Evolutionary conservation across 768 basidiomycete species (phyloP).

Genomic region (Glaciozyma antarctica): DNA sequence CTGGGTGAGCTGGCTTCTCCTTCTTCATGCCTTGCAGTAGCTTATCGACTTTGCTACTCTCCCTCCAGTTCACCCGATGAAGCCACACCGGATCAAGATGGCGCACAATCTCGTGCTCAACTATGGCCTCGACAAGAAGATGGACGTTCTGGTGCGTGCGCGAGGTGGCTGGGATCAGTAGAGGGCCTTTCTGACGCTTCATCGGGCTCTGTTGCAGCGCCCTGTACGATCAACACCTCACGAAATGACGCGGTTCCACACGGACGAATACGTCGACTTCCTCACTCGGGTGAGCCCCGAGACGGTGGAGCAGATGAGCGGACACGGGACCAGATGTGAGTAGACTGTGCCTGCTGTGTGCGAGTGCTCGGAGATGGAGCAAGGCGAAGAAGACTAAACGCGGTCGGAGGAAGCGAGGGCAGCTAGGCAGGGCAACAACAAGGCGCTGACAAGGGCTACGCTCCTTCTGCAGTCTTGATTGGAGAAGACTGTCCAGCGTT

Average conservation of each 20-base stretch:
- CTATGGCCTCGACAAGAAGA: conserved; percentile 86
- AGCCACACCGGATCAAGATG: conserved; percentile 88
- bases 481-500: conserved; percentile 96
- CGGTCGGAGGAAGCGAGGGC: not conserved
- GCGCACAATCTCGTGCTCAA: conserved; percentile 83
- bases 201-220: conserved; percentile 43
- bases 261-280: conserved; percentile 98
- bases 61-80: conserved; percentile 74
- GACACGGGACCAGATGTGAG: conserved; percentile 74
- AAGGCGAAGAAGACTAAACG: not conserved
- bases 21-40: not conserved
- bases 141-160: conserved; percentile 72
- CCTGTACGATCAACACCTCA: conserved; percentile 61
- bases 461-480: conserved; percentile 46
- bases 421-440: not conserved
- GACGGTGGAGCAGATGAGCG: conserved; percentile 74
- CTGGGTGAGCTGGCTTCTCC: conserved; percentile 12
- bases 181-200: not conserved
- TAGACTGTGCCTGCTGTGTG: not conserved
- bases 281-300: conserved; percentile 87
- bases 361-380: not conserved
- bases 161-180: not conserved
- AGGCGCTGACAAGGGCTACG: not conserved
- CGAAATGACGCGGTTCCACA: conserved; percentile 88
- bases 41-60: too few species aligned